Evolutionary conservation across 106 monocot species (phyloP).

Genomic region (Dendrobium chrysotoxum): DNA sequence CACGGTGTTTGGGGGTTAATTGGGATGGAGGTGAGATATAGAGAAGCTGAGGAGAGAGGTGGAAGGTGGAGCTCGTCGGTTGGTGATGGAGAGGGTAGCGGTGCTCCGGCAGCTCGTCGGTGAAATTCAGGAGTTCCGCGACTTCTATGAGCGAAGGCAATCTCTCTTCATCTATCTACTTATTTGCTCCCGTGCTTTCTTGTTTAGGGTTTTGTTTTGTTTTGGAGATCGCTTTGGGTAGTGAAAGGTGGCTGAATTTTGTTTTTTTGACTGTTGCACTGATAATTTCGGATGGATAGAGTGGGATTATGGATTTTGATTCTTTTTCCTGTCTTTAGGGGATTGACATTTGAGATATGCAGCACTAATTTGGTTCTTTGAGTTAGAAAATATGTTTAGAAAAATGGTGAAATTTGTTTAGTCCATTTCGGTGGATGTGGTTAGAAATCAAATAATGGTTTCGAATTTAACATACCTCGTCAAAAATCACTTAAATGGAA

Average conservation of each 20-base stretch:
- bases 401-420: neutral
- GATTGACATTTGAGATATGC: neutral
- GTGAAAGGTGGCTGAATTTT: neutral
- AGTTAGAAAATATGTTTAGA: neutral
- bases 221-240: neutral
- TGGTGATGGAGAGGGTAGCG: neutral
- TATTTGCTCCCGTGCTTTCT: neutral
- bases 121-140: neutral
- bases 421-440: neutral
- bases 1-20: neutral
- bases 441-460: neutral
- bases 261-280: neutral
- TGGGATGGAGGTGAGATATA: neutral
- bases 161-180: neutral
- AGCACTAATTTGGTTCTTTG: neutral
- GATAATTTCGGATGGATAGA: neutral
- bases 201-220: neutral
- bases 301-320: neutral
- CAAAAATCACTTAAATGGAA: neutral
- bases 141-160: constrained; percentile 5
- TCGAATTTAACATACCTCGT: neutral
- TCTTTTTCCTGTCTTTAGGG: neutral
- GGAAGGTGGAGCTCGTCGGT: neutral
- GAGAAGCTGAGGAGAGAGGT: neutral
- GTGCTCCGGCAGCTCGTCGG: constrained; percentile 4